Conservation (phyloP, 768 basidiomycete species). For the Zangia roseola region DNA sequence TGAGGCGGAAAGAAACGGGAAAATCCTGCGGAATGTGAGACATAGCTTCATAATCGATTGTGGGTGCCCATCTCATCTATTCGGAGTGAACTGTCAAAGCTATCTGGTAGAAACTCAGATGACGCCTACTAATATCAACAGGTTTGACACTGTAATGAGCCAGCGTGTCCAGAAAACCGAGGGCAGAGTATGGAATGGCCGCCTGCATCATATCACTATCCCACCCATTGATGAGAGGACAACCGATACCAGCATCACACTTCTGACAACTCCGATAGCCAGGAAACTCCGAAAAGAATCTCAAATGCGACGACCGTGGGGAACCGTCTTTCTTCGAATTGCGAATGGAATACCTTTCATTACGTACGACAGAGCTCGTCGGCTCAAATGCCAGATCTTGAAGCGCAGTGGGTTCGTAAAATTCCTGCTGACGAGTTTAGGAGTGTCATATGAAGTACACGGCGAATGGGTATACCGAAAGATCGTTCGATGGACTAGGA, state of each 20-base stretch:
- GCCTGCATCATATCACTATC: neutral
- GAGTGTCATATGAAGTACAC: neutral
- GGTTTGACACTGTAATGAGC: neutral
- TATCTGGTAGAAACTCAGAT: slow-evolving; percentile 7
- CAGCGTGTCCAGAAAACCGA: neutral
- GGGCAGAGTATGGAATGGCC: neutral
- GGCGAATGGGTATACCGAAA: neutral
- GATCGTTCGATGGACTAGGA: neutral
- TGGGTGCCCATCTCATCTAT: slow-evolving; percentile 6
- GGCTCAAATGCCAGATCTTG: too few relatives aligned
- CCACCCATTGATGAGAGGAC: too few relatives aligned
- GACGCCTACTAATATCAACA: slow-evolving; percentile 6
- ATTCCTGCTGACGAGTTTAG: neutral
- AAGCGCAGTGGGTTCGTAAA: too few relatives aligned
- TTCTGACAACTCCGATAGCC: too few relatives aligned
- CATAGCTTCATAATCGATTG: slow-evolving; percentile 2
- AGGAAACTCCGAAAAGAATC: slow-evolving; percentile 2
- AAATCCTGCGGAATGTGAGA: neutral
- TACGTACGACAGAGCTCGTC: too few relatives aligned
- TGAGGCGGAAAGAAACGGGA: neutral
- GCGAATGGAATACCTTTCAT: neutral
- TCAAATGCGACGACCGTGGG: neutral
- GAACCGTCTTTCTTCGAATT: neutral
- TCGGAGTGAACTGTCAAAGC: neutral
- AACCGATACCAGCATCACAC: too few relatives aligned